These are phyloP conservation scores for Candida patagonica DNA, from an alignment of 805 yeast species.

Conservation along the genomic window DNA sequence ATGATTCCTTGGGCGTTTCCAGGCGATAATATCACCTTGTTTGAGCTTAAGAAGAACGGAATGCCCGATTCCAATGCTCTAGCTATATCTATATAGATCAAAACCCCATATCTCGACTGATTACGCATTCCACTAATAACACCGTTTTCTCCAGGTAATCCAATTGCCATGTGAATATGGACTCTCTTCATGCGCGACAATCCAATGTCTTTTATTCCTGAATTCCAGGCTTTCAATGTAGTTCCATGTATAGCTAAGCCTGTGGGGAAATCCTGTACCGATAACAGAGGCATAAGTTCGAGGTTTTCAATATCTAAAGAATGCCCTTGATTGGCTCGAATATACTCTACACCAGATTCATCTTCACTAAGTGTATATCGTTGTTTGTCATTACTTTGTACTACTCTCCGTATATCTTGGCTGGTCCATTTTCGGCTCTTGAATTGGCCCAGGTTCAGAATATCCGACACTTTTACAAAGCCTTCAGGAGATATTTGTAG, in stretches of 20 bases:
- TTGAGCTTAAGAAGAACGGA: constrained; percentile 51
- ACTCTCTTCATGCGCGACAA: constrained; percentile 63
- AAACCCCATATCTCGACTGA: constrained; percentile 37
- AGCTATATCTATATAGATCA: constrained; percentile 53
- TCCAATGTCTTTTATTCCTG: constrained; percentile 46
- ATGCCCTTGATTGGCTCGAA: constrained; percentile 96
- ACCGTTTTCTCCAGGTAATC: constrained; percentile 35
- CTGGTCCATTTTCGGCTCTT: constrained; percentile 36
- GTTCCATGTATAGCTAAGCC: constrained; percentile 76
- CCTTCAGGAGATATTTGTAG: constrained; percentile 61
- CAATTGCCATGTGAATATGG: constrained; percentile 79
- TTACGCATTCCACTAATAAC: constrained; percentile 69
- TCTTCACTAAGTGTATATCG: constrained; percentile 45
- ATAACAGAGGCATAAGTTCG: constrained; percentile 32
- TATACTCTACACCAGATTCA: constrained; percentile 16
- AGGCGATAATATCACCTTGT: constrained; percentile 63
- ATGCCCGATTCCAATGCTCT: constrained; percentile 39
- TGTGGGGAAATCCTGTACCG: constrained; percentile 38
- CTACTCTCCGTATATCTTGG: constrained; percentile 53
- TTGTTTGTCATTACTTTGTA: constrained; percentile 56
- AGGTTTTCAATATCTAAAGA: constrained; percentile 42
- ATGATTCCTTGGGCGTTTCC: constrained; percentile 53
- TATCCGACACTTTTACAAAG: constrained; percentile 43
- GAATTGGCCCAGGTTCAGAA: constrained; percentile 50
- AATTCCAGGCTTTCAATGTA: constrained; percentile 35